These are phyloP conservation scores for Phaffia tasmanica DNA, from an alignment of 768 basidiomycete species.

Conservation along the genomic window DNA sequence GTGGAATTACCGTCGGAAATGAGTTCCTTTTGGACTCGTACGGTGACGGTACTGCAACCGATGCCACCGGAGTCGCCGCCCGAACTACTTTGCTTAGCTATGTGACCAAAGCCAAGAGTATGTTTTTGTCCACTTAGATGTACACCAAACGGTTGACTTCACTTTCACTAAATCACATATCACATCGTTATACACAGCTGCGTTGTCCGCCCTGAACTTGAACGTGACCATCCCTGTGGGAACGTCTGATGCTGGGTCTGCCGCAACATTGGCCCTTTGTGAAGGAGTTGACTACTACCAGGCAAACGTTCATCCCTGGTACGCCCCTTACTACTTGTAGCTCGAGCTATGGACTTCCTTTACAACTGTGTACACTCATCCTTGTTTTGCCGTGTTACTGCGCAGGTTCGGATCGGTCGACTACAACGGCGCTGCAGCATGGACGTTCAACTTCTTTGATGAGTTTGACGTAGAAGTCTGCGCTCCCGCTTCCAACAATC, in stretches of 20 bases:
- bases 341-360: not conserved
- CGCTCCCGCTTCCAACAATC: constrained; percentile 21
- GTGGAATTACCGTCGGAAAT: constrained; percentile 81
- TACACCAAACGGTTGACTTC: too few relatives aligned
- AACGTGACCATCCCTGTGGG: constrained; percentile 48
- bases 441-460: constrained; percentile 73
- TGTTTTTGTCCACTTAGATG: too few relatives aligned
- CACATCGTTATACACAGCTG: constrained; percentile 26
- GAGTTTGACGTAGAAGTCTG: constrained; percentile 25
- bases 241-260: constrained; percentile 68
- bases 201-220: too few relatives aligned
- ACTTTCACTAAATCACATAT: too few relatives aligned
- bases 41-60: constrained; percentile 44
- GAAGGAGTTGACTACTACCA: constrained; percentile 13
- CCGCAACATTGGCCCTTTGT: constrained; percentile 14
- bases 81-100: constrained; percentile 59
- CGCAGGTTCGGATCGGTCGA: constrained; percentile 69
- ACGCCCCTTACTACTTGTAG: not conserved
- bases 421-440: constrained; percentile 56
- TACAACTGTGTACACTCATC: not conserved
- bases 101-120: constrained; percentile 38
- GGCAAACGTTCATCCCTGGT: constrained; percentile 72
- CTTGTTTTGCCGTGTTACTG: constrained; percentile 61
- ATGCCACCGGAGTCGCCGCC: constrained; percentile 45
- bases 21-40: constrained; percentile 69